Conservation (phyloP, 2,329 filamentous ascomycete genomes). For the Fusarium lateritium region DNA sequence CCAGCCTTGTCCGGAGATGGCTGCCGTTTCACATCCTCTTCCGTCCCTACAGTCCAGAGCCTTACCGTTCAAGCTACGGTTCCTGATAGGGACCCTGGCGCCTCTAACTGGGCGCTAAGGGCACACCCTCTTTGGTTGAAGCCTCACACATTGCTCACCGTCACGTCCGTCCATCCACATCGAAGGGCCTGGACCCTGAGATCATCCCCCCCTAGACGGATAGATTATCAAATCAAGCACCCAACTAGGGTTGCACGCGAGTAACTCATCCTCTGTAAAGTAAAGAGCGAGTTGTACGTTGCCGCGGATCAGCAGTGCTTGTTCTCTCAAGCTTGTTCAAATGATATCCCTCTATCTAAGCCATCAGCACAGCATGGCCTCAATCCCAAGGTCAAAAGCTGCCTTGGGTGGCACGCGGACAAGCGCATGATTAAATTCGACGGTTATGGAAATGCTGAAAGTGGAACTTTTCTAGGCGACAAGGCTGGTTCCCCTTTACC, state of each 20-base stretch:
- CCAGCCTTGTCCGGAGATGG: slow-evolving; percentile 26
- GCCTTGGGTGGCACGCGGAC: neutral
- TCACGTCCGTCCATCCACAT: slow-evolving; percentile 40
- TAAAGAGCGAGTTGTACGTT: neutral
- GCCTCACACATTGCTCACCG: slow-evolving; percentile 30
- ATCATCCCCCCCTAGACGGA: slow-evolving; percentile 43
- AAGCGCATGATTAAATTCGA: slow-evolving; percentile 14
- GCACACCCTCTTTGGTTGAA: slow-evolving; percentile 33
- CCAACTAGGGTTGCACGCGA: slow-evolving; percentile 42
- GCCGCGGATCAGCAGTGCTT: slow-evolving; percentile 30
- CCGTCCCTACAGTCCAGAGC: slow-evolving; percentile 14
- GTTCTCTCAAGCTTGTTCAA: slow-evolving; percentile 1
- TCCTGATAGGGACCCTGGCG: slow-evolving; percentile 16
- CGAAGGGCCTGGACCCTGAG: slow-evolving; percentile 50
- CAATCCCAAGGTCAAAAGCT: neutral
- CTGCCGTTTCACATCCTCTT: slow-evolving; percentile 28
- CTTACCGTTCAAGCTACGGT: slow-evolving; percentile 30
- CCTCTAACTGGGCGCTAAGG: slow-evolving; percentile 15
- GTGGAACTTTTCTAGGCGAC: slow-evolving; percentile 31
- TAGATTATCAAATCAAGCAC: slow-evolving; percentile 44
- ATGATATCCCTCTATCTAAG: neutral
- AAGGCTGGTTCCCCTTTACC: slow-evolving; percentile 40
- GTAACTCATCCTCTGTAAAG: slow-evolving; percentile 25
- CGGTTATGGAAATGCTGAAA: slow-evolving; percentile 8
- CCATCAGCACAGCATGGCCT: slow-evolving; percentile 3